These are phyloP conservation scores for Malus sylvestris DNA, from an alignment of 306 rosid species.

Conservation along the genomic window DNA sequence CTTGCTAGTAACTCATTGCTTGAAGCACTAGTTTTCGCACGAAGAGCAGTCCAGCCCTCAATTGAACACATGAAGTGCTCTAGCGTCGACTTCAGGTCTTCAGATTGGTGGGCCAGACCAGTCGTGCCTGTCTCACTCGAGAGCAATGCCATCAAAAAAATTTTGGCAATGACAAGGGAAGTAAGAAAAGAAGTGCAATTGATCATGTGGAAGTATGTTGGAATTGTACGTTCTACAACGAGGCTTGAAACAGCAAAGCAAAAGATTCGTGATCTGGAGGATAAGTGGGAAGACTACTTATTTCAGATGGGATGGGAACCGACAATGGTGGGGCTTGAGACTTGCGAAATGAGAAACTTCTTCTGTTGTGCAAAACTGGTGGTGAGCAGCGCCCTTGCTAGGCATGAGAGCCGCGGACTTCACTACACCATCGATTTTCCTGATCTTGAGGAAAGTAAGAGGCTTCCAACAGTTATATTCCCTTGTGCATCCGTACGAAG, in stretches of 20 bases:
- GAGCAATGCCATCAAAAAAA: constrained; percentile 26
- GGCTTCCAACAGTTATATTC: constrained; percentile 85
- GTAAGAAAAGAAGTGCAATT: constrained; percentile 65
- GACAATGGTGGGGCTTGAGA: constrained; percentile 75
- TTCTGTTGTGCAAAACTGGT: constrained; percentile 88
- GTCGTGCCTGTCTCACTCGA: constrained; percentile 43
- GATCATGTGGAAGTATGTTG: constrained; percentile 76
- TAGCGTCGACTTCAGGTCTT: constrained; percentile 34
- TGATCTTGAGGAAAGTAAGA: constrained; percentile 67
- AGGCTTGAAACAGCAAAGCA: constrained; percentile 68
- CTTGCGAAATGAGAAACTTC: constrained; percentile 88
- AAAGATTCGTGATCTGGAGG: constrained; percentile 60
- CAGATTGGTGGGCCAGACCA: constrained; percentile 63
- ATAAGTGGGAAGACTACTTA: constrained; percentile 72
- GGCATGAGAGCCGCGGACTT: constrained; percentile 92
- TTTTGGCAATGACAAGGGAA: constrained; percentile 36
- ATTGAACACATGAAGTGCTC: constrained; percentile 64
- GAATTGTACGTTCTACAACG: constrained; percentile 75
- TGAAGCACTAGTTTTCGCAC: constrained; percentile 93
- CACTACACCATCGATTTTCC: constrained; percentile 92
- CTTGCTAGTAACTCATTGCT: constrained; percentile 97
- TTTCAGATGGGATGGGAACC: constrained; percentile 71
- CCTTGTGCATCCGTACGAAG: constrained; percentile 56
- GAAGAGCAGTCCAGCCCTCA: constrained; percentile 84
- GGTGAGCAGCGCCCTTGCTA: constrained; percentile 76